Evolutionary conservation across 2,329 filamentous ascomycete genomes (phyloP).

Genomic region (Paraphaeosphaeria sporulosa): DNA sequence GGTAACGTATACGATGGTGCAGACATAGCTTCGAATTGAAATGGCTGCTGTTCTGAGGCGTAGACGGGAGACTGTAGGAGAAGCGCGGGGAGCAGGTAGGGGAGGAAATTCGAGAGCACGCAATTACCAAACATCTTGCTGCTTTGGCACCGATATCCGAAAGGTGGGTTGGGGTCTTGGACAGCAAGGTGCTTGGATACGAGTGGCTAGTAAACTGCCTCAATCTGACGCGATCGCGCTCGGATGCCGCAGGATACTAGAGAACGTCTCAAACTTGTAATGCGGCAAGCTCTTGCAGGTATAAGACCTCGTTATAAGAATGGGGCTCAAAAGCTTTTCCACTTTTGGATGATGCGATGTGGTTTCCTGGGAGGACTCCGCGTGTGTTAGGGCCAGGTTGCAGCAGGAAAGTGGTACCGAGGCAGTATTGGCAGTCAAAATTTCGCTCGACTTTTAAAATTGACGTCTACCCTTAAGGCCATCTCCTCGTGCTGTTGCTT

Average conservation of each 20-base stretch:
- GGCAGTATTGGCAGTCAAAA: background rate
- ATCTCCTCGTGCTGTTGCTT: background rate
- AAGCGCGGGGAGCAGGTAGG: conserved; percentile 26
- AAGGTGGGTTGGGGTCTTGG: conserved; percentile 21
- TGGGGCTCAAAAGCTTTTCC: background rate
- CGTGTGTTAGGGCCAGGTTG: background rate
- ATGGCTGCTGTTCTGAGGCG: conserved; percentile 44
- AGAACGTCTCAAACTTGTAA: background rate
- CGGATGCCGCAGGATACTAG: background rate
- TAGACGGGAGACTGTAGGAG: conserved; percentile 19
- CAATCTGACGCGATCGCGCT: conserved; percentile 34
- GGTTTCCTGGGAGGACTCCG: background rate
- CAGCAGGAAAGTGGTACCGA: background rate
- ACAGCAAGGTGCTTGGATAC: conserved; percentile 43
- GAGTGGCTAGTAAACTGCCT: conserved; percentile 31
- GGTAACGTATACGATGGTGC: conserved; percentile 66
- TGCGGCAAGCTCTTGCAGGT: background rate
- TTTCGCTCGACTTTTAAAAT: background rate
- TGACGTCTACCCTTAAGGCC: background rate
- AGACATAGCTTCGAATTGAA: conserved; percentile 47
- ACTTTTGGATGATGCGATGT: background rate
- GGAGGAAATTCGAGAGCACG: conserved; percentile 21
- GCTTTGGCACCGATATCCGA: background rate
- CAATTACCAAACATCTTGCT: conserved; percentile 36
- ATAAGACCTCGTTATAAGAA: background rate